Conservation (phyloP, 306 rosid species). For the Vigna angularis region DNA sequence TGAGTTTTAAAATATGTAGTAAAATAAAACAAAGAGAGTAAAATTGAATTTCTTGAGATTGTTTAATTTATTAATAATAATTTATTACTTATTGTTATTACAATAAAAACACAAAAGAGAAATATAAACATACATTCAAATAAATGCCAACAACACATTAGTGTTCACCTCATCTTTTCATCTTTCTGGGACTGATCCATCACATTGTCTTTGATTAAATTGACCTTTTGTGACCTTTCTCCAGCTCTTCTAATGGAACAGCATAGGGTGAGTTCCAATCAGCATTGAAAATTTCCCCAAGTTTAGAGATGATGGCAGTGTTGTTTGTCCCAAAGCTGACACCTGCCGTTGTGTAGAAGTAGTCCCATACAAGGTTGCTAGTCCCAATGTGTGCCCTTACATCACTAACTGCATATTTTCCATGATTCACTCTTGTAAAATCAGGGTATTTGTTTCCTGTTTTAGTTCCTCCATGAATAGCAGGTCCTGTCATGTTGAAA, state of each 20-base stretch:
- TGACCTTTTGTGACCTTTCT: slow-evolving; percentile 47
- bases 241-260: slow-evolving; percentile 60
- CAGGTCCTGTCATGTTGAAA: slow-evolving; percentile 85
- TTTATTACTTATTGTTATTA: too few species aligned
- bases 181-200: neutral
- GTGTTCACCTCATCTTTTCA: neutral
- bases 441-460: slow-evolving; percentile 78
- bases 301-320: slow-evolving; percentile 75
- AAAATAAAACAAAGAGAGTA: too few species aligned
- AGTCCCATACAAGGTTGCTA: slow-evolving; percentile 94
- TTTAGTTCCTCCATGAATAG: slow-evolving; percentile 52
- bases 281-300: slow-evolving; percentile 74
- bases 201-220: slow-evolving; percentile 44
- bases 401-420: slow-evolving; percentile 84
- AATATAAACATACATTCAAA: neutral
- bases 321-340: slow-evolving; percentile 89
- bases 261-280: slow-evolving; percentile 94
- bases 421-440: slow-evolving; percentile 85
- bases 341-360: slow-evolving; percentile 84
- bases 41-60: too few species aligned
- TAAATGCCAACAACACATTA: neutral
- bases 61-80: too few species aligned
- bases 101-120: too few species aligned
- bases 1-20: too few species aligned
- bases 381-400: slow-evolving; percentile 86